These are phyloP conservation scores for Suhomyces bolitotheri DNA, from an alignment of 1,139 yeast species.

Conservation along the genomic window DNA sequence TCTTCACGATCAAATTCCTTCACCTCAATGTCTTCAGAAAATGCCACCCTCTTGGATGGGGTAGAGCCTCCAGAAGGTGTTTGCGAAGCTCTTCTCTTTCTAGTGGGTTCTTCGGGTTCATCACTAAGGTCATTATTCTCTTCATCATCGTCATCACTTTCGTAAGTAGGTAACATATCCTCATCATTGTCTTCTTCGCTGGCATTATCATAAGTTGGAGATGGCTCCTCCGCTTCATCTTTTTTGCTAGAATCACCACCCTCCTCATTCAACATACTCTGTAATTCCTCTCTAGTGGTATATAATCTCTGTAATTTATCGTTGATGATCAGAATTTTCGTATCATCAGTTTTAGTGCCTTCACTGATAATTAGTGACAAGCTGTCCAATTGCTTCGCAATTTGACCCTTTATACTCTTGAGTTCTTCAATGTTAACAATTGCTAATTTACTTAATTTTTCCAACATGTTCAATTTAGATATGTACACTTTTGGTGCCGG, in stretches of 20 bases:
- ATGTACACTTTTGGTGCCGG: slow-evolving; percentile 55
- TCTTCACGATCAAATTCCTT: slow-evolving; percentile 46
- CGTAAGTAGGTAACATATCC: slow-evolving; percentile 29
- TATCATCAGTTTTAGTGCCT: slow-evolving; percentile 46
- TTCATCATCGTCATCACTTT: slow-evolving; percentile 29
- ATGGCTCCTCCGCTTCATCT: slow-evolving; percentile 15
- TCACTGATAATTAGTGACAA: slow-evolving; percentile 43
- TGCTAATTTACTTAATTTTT: slow-evolving; percentile 42
- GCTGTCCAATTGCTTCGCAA: slow-evolving; percentile 44
- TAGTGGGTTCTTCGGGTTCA: slow-evolving; percentile 4
- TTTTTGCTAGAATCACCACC: slow-evolving; percentile 2
- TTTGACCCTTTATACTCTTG: slow-evolving; percentile 39
- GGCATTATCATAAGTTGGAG: slow-evolving; percentile 14
- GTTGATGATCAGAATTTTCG: slow-evolving; percentile 43
- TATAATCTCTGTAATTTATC: slow-evolving; percentile 36
- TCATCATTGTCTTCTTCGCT: slow-evolving; percentile 27
- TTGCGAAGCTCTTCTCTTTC: slow-evolving; percentile 19
- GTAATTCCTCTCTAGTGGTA: slow-evolving; percentile 47
- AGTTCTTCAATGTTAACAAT: slow-evolving; percentile 37
- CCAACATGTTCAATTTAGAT: slow-evolving; percentile 45
- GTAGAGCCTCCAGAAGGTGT: slow-evolving; percentile 31
- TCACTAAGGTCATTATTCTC: slow-evolving; percentile 7
- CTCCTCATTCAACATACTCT: slow-evolving; percentile 40
- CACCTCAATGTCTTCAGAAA: slow-evolving; percentile 47
- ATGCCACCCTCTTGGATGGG: slow-evolving; percentile 44